A percentile compares a stretch with the other conserved stretches of the same genome.
These are phyloP conservation scores for Prunus kanzakura DNA, from an alignment of 306 rosid species.

Conservation along the genomic window DNA sequence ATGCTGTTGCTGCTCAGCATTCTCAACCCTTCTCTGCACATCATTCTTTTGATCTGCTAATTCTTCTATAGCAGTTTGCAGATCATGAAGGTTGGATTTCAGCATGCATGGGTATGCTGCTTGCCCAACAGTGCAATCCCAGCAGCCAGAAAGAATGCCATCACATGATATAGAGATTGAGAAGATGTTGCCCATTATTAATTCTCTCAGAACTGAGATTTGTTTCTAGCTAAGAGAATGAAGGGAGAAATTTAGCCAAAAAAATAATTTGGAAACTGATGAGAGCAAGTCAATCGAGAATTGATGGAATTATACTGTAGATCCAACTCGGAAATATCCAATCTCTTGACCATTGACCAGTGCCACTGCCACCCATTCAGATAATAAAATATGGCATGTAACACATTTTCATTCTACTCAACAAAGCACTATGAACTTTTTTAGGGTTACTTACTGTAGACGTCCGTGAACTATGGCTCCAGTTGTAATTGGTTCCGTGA, in stretches of 20 bases:
- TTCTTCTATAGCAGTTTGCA: conserved; percentile 7
- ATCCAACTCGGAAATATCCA: too few species aligned
- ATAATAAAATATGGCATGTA: too few species aligned
- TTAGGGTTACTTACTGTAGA: too few species aligned
- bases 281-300: too few species aligned
- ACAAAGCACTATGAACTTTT: too few species aligned
- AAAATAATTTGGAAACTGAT: too few species aligned
- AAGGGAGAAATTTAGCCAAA: too few species aligned
- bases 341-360: too few species aligned
- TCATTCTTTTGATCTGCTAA: conserved; percentile 1
- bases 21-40: neutral
- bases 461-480: rapidly evolving
- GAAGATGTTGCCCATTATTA: conserved; percentile 2
- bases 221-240: too few species aligned
- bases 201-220: neutral
- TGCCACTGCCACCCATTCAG: too few species aligned
- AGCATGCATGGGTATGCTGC: neutral
- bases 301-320: too few species aligned
- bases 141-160: neutral
- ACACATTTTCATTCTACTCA: too few species aligned
- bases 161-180: neutral
- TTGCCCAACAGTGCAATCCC: neutral
- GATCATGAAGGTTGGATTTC: neutral
- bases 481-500: rapidly evolving
- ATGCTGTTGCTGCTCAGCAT: neutral